Evolutionary conservation across 2,329 filamentous ascomycete species (phyloP).

Genomic region (Fusarium sp.): DNA sequence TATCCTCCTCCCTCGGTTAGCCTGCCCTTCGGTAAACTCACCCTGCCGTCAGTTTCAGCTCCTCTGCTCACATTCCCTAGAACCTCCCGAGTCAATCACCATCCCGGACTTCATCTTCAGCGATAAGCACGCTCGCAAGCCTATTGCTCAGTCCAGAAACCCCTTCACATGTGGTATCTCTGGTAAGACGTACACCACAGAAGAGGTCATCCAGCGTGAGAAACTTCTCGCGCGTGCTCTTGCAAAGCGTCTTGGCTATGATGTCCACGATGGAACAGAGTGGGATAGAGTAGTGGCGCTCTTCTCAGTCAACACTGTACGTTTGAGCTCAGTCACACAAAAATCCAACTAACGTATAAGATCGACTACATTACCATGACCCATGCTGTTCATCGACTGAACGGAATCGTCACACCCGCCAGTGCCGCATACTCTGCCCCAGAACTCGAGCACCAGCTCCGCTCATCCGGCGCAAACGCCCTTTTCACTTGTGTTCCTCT

Average conservation of each 20-base stretch:
- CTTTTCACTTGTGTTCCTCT: slow-evolving; percentile 78
- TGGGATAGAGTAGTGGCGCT: slow-evolving; percentile 84
- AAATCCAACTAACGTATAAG: slow-evolving; percentile 48
- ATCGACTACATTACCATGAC: slow-evolving; percentile 79
- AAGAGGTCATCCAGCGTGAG: slow-evolving; percentile 71
- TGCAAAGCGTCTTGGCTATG: slow-evolving; percentile 75
- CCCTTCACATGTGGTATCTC: slow-evolving; percentile 82
- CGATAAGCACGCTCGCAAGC: slow-evolving; percentile 73
- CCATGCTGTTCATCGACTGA: slow-evolving; percentile 78
- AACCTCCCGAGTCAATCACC: slow-evolving; percentile 77
- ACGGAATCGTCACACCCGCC: slow-evolving; percentile 78
- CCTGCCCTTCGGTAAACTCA: slow-evolving; percentile 60
- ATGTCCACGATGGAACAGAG: slow-evolving; percentile 74
- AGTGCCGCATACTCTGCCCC: slow-evolving; percentile 77
- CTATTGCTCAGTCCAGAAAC: slow-evolving; percentile 69
- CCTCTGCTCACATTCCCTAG: slow-evolving; percentile 39
- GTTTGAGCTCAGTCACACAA: slow-evolving; percentile 32
- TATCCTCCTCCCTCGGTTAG: slow-evolving; percentile 67
- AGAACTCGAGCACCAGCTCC: slow-evolving; percentile 78
- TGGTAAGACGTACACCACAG: slow-evolving; percentile 70
- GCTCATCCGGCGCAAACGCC: slow-evolving; percentile 72
- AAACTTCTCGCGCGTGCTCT: slow-evolving; percentile 75
- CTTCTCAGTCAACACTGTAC: slow-evolving; percentile 82
- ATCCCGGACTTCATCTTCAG: slow-evolving; percentile 81
- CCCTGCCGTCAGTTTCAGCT: background rate